These are phyloP conservation scores for Sambucus nigra DNA, from an alignment of 129 eudicot species.

Conservation along the genomic window DNA sequence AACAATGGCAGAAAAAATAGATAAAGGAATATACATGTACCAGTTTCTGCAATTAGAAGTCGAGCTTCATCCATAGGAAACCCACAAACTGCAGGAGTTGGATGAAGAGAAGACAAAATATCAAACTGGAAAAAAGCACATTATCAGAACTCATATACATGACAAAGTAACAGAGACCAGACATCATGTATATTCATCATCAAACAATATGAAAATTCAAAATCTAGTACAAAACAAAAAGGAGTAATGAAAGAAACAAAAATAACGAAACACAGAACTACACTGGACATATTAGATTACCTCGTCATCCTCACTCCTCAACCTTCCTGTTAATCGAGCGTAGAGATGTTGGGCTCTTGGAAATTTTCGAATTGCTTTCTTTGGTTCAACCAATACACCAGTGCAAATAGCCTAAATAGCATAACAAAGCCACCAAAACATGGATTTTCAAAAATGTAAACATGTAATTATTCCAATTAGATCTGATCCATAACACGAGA, in stretches of 20 bases:
- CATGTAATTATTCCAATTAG: too few relatives aligned
- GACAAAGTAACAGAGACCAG: neutral
- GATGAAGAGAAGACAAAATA: conserved; percentile 83
- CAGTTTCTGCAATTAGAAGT: conserved; percentile 74
- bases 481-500: too few relatives aligned
- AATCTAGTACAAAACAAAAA: neutral
- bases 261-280: neutral
- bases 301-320: conserved; percentile 94
- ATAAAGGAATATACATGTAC: conserved; percentile 40
- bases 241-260: too few relatives aligned
- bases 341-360: conserved; percentile 93
- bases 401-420: conserved; percentile 53
- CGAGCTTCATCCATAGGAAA: conserved; percentile 88
- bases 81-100: conserved; percentile 99
- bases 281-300: conserved; percentile 19
- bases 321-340: conserved; percentile 57
- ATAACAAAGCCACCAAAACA: neutral
- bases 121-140: conserved; percentile 48
- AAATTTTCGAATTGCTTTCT: conserved; percentile 73
- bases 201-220: neutral
- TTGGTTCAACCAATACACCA: conserved; percentile 52
- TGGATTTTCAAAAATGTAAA: too few relatives aligned
- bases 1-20: conserved; percentile 9
- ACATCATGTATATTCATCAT: neutral
- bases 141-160: conserved; percentile 11